Evolutionary conservation across 768 basidiomycete species (phyloP).

Genomic region (Auriscalpium microsporum): DNA sequence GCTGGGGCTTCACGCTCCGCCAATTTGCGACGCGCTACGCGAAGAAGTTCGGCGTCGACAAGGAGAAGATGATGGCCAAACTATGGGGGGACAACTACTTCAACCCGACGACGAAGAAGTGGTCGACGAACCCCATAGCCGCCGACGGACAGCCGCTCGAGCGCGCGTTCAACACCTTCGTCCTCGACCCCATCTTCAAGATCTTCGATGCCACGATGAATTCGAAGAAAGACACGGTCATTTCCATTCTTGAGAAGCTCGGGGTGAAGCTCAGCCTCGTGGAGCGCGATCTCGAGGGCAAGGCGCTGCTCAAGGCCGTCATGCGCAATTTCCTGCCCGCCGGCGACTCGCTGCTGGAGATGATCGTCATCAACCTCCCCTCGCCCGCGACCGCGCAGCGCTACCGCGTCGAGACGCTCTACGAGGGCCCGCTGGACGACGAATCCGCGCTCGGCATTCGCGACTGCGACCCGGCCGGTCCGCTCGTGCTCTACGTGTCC

Average conservation of each 20-base stretch:
- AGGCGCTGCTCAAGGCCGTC: conserved; percentile 90
- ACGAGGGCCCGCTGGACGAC: conserved; percentile 99
- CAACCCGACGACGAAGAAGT: conserved; percentile 94
- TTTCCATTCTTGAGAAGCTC: conserved; percentile 88
- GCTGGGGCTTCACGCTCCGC: conserved; percentile 98
- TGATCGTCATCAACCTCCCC: conserved; percentile 99
- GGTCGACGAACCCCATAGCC: conserved; percentile 71
- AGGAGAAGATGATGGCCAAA: conserved; percentile 95
- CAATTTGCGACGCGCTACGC: conserved; percentile 92
- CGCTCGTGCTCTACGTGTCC: conserved; percentile 95
- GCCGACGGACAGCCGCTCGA: conserved; percentile 88
- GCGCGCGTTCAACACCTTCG: conserved; percentile 97
- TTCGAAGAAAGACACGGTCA: conserved; percentile 89
- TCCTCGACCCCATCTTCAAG: conserved; percentile 98
- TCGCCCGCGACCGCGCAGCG: conserved; percentile 95
- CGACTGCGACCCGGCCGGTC: conserved; percentile 93
- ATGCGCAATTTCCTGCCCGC: conserved; percentile 99
- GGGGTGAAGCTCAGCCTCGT: conserved; percentile 82
- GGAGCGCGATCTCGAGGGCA: conserved; percentile 91
- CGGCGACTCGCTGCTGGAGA: conserved; percentile 96
- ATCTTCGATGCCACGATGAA: conserved; percentile 99
- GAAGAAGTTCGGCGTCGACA: conserved; percentile 98
- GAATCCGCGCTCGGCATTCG: conserved; percentile 98
- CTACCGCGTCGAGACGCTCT: conserved; percentile 98
- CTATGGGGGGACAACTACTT: conserved; percentile 99